Evolutionary conservation across 225 moss, liverwort and hornwort genomes (phyloP), one percentile per base, ranked within the genome.

Genomic region (Polytrichum commune): DNA sequence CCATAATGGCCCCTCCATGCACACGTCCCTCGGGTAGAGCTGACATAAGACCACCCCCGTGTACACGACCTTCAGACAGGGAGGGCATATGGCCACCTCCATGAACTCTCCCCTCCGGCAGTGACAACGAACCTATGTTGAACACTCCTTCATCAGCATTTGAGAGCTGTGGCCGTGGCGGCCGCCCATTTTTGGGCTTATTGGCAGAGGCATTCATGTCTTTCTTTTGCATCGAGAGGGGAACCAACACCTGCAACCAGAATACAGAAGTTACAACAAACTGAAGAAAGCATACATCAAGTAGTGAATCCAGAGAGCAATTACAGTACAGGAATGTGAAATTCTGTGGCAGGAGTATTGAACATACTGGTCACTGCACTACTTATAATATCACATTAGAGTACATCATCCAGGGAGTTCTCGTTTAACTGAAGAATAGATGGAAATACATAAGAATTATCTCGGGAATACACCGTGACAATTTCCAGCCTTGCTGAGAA

Each of bases 181-280:
- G 92, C 66, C 89, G 90, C 72, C 91, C 85, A 62, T 77, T 80
- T 72, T 83, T 89, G 3, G 67, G 72, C 72, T 78, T 84, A 35
- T 66, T 84, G 35, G 30, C 75, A 61, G 62, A 38, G 68, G 67
- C 65, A 26, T 74, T 26, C 19, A 73, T 54, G 32, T 91, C 94
- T 73, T 77, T 83, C 29, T 69, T 85, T 67, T 95, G 98, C 95
- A 98, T 98, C 16, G 93, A 98, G 35, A 93, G 78, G 13, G 98
- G 98, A 66, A 95, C 98, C 73, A 95, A 80, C 55, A 95, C 98
- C 86, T 88, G 76, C 19, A 9, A 67, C 26, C 26, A 63, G 3
- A 20, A 58, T 22, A 58, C 6, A 58, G 13, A 13, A 46, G 4
- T 13, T 46, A 46, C 16, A 46, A 46, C 13, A 46, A 46, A 16